Percentiles rank a stretch among this genome's conserved stretches.
Evolutionary conservation across 163 green algal species (phyloP).

Genomic region (Scenedesmus sp.): DNA sequence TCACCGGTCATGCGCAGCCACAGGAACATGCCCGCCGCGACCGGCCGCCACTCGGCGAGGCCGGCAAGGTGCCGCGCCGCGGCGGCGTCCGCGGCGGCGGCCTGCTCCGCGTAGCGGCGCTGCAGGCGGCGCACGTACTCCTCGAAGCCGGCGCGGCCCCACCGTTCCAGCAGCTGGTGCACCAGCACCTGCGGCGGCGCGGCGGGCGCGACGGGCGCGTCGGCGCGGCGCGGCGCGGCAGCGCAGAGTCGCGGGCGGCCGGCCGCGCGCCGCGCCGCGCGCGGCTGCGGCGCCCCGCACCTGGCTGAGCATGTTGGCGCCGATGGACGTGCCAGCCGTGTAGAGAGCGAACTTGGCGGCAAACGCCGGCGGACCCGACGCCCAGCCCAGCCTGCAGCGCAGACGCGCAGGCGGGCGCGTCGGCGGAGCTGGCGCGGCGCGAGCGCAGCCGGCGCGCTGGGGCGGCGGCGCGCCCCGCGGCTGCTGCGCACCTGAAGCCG

Average conservation of each 20-base stretch:
- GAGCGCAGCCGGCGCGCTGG: too few species aligned
- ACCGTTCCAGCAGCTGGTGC: slow-evolving; percentile 45
- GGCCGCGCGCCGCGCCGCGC: too few species aligned
- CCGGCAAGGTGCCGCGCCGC: slow-evolving; percentile 59
- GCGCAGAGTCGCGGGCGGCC: too few species aligned
- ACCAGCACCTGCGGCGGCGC: slow-evolving; percentile 8
- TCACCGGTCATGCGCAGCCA: slow-evolving; percentile 50
- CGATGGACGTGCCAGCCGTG: slow-evolving; percentile 64
- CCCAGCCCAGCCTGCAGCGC: slow-evolving; percentile 70
- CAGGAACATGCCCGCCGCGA: slow-evolving; percentile 79
- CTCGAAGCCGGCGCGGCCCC: slow-evolving; percentile 73
- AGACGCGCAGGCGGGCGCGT: too few species aligned
- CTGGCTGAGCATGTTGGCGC: slow-evolving; percentile 58
- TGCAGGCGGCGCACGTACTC: slow-evolving; percentile 49
- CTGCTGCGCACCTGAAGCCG: slow-evolving; percentile 68
- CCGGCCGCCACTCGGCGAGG: slow-evolving; percentile 62
- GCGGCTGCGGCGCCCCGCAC: slow-evolving; percentile 49
- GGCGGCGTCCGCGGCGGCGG: slow-evolving; percentile 27
- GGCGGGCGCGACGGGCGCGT: too few species aligned
- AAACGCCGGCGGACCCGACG: slow-evolving; percentile 59
- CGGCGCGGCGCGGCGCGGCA: too few species aligned
- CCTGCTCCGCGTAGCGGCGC: slow-evolving; percentile 47
- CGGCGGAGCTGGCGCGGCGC: too few species aligned
- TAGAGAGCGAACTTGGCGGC: slow-evolving; percentile 62
- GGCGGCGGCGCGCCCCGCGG: too few species aligned